Base-by-base conservation (phyloP, 331 rosid genomes). In the Telfairia occidentalis region DNA sequence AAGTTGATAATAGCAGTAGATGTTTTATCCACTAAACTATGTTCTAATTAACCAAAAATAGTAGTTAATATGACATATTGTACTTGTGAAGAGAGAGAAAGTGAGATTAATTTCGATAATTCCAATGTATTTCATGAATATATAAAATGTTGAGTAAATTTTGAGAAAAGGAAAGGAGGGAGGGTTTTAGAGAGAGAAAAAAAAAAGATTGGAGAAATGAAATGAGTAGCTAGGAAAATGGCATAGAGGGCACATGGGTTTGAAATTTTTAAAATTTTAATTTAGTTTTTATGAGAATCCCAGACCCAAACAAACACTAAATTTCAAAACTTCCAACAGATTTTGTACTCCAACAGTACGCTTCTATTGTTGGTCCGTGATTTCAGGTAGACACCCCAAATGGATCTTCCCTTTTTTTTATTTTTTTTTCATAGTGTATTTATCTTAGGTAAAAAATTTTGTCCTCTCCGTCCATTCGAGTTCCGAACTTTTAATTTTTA, bases 321-420 rank as follows among this genome's bases (percentile, higher is more conserved):
- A 69, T 2, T 69, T 69, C 24, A 43, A 69, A 69, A 69, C 13
- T 28, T 45, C 16, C 40, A 69, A 69, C 57, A 42, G 40, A 69
- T 45, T 26, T 69, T 69, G 74, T 69, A 69, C 74, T 69, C 55
- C 21, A 69, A 69, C 40, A 69, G 57, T 69, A 69, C 57, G 26
- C 40, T 66, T 24, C 34, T 15, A 13, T 43, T 45, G 24, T 45
- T 43, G 3, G 57, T 69, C 74, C 57, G 57, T 69, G 40, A 45
- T 28, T 21, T 65, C 50, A 63, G 40, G 40, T 61, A 35, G 71
- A 34, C 42, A 60, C 23, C 61, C 64, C 64, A 26, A 57, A 5
- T 57, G 37, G 35, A 57, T 34, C 6, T 9, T 1, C 3, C 18
- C 30, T 3, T 23, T 1, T 4, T 3, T 21, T 9, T 53, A 2